Evolutionary conservation across 352 stramenopile species (phyloP), one percentile per base, ranked within the genome.

Genomic region (Globisporangium spiculum): DNA sequence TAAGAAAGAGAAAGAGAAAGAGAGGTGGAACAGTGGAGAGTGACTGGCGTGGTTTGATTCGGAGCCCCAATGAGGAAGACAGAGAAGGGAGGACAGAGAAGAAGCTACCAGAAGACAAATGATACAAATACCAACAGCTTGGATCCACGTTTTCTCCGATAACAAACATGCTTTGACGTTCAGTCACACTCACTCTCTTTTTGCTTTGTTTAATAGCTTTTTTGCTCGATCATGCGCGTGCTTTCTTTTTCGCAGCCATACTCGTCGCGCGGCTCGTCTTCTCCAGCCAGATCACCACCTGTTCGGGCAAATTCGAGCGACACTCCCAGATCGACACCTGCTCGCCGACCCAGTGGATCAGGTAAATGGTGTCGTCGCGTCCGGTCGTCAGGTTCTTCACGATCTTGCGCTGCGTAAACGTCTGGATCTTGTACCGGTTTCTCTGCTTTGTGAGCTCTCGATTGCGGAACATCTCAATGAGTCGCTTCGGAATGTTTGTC

Each of bases 221-320:
- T 48, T 48, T 48, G 14, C 16, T n/a, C 41, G 14, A 16, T 71
- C 54, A 71, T 59, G 73, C 77, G 46, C 48, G 66, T 50, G 61
- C 68, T 73, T 83, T 83, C 52, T 86, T 88, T 61, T 86, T 88
- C n/a, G 56, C 57, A n/a, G 53, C 26, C 34, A 61, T 66, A 16
- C 50, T 54, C 7, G 38, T 68, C 5, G 64, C 72, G 48, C 81
- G 80, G 22, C 78, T 80, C 60, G 84, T 80, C 57, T 91, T 92
- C 59, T 92, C 84, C n/a, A 92, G 69, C 82, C 82, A 91, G 6
- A 90, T 68, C 16, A 81, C 73, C 24, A 77, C 86, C 63, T 86
- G 80, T 10, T 69, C 70, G 3, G 84, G 84, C 26, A 92, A 67
- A 44, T 80, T 88, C 16, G 76, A 68, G 38, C 77, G 75, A 14